Base-by-base conservation (phyloP, 331 rosid species). In the Erythrophleum ivorense region DNA sequence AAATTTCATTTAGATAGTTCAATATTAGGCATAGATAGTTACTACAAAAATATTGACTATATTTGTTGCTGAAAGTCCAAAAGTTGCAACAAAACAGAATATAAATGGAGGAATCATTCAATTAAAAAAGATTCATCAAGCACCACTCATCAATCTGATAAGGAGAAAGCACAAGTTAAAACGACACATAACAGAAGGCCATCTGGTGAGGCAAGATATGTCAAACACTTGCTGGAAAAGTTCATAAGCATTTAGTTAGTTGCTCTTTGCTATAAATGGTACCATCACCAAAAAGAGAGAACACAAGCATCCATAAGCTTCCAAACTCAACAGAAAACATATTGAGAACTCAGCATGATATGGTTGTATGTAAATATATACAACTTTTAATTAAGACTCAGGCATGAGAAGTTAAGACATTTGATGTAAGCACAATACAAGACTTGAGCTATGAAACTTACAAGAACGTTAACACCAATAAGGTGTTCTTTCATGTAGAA, bases 391-490 rank as follows among this genome's bases (percentile, higher is more conserved):
- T 57, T 9, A 76, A 46, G 14, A 53, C 58, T 34, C 78, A 64
- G 45, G 72, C 67, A 78, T 70, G 65, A 53, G 80, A 73, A 13
- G 46, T 54, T 66, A 72, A 69, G 29, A 73, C 70, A 63, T 48
- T 74, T 18, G 40, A 70, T 70, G 52, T 15, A 68, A 82, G 62
- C 48, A 82, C 52, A 59, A 24, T 58, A 82, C 2, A 79, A 70
- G 80, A 75, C 33, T 55, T 29, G 21, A 76, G 75, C 46, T 53
- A 45, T n/a, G 80, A 82, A 64, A 79, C 57, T 84, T 88, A 93
- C 99, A 96, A 95, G 88, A 85, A 95, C 50, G 50, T 95, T 95
- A 80, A 98, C 99, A 81, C 99, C 99, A 73, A 93, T 89, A 78
- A 97, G 94, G 83, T 88, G 81, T 79, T 91, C 90, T 58, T 83